A percentile compares a stretch with the other conserved stretches of the same genome.
These are phyloP conservation scores for Selaginella tamariscina DNA, from an alignment of 75 land plant genomes.

Conservation along the genomic window DNA sequence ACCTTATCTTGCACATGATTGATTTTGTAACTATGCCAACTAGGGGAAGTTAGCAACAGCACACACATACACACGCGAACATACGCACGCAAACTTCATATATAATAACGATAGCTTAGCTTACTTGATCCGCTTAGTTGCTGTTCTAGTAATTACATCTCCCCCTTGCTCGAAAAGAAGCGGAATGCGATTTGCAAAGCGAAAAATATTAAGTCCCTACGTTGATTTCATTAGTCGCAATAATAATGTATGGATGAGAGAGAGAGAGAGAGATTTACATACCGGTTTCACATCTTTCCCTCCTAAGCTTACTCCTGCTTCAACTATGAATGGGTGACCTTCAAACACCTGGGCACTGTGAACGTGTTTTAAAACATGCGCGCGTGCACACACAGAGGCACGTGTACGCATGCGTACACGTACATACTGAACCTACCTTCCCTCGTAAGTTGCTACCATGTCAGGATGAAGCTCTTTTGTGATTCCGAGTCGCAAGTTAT, in stretches of 20 bases:
- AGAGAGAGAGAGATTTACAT: constrained; percentile 1
- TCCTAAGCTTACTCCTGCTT: constrained; percentile 90
- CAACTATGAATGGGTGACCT: constrained; percentile 97
- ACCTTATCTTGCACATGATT: constrained; percentile 93
- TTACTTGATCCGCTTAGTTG: constrained; percentile 87
- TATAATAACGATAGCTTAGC: neutral
- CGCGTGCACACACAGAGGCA: neutral
- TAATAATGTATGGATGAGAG: neutral
- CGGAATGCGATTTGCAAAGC: constrained; percentile 96
- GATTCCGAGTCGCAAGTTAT: constrained; percentile 89
- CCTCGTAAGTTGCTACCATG: constrained; percentile 90
- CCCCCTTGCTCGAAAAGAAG: constrained; percentile 99
- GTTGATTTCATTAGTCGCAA: neutral
- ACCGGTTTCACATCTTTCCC: constrained; percentile 98
- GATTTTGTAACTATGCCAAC: constrained; percentile 93
- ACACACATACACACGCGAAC: constrained; percentile 9
- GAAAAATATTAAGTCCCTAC: constrained; percentile 88
- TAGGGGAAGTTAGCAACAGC: constrained; percentile 16
- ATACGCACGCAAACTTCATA: neutral
- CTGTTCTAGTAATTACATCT: constrained; percentile 95
- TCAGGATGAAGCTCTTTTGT: constrained; percentile 95
- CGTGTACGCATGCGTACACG: neutral
- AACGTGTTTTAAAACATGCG: neutral
- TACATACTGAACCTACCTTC: constrained; percentile 40
- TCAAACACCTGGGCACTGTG: constrained; percentile 91